A percentile compares a stretch with the other conserved stretches of the same genome.
phyloP scores from a whole-genome alignment of 2,329 filamentous ascomycete species.

The Ascochyta fabae region DNA sequence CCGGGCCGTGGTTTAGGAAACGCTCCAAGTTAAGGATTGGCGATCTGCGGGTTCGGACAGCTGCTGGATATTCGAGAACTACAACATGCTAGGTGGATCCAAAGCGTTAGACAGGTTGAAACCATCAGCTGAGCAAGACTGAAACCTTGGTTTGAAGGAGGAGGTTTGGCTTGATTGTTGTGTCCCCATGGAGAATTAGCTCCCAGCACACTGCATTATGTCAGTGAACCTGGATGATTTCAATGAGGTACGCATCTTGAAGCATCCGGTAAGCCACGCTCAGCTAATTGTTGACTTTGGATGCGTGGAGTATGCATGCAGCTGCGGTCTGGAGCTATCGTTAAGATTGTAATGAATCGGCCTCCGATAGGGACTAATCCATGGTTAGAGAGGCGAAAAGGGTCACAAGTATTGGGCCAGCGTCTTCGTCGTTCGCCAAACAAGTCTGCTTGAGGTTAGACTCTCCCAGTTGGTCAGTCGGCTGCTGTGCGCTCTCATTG shows the following conservation, averaged over 20 bases:
- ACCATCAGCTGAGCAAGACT: neutral
- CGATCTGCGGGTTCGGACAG: neutral
- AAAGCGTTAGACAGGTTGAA: neutral
- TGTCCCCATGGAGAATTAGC: neutral
- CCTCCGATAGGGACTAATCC: neutral
- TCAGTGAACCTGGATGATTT: slow-evolving; percentile 8
- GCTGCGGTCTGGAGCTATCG: neutral
- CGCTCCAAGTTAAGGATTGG: neutral
- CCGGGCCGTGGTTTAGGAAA: slow-evolving; percentile 25
- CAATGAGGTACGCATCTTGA: slow-evolving; percentile 24
- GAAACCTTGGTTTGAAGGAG: neutral
- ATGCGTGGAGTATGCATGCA: slow-evolving; percentile 2
- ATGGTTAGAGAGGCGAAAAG: slow-evolving; percentile 32
- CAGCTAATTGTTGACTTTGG: slow-evolving; percentile 15
- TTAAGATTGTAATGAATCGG: neutral
- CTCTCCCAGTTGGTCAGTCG: slow-evolving; percentile 25
- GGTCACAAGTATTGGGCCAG: slow-evolving; percentile 28
- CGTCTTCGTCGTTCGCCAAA: slow-evolving; percentile 41
- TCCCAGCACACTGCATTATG: slow-evolving; percentile 19
- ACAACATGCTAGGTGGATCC: neutral
- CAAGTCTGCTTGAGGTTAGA: slow-evolving; percentile 33
- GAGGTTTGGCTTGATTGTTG: neutral
- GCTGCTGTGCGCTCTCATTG: slow-evolving; percentile 35
- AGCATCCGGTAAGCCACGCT: slow-evolving; percentile 22
- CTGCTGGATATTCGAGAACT: neutral